Conservation (phyloP, 805 yeast species). For the Cyberlindnera sargentensis region DNA sequence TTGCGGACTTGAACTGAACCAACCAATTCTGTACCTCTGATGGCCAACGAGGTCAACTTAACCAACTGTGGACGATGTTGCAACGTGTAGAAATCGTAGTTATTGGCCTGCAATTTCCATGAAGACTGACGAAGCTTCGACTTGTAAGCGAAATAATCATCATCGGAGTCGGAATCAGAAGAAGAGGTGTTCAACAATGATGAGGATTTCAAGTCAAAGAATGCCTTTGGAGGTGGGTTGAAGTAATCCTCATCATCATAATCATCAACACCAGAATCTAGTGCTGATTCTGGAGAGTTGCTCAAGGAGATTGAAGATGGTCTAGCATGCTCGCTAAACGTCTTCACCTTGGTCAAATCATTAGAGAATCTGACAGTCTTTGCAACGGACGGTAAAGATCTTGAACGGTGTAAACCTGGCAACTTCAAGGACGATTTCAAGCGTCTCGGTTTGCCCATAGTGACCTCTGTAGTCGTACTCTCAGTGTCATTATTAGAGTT, state of each 20-base stretch:
- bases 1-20: slow-evolving; percentile 36
- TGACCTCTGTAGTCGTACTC: slow-evolving; percentile 2
- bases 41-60: slow-evolving; percentile 31
- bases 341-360: slow-evolving; percentile 53
- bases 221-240: slow-evolving; percentile 14
- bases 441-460: slow-evolving; percentile 13
- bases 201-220: slow-evolving; percentile 16
- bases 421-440: slow-evolving; percentile 40
- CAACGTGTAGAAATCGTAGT: slow-evolving; percentile 13
- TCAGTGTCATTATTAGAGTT: slow-evolving; percentile 8
- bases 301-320: slow-evolving; percentile 60
- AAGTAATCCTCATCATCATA: background rate
- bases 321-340: slow-evolving; percentile 52
- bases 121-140: slow-evolving; percentile 8
- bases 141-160: slow-evolving; percentile 16
- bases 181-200: slow-evolving; percentile 10
- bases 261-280: slow-evolving; percentile 8
- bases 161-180: slow-evolving; percentile 17
- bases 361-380: slow-evolving; percentile 63
- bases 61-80: slow-evolving; percentile 22
- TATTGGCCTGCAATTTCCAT: slow-evolving; percentile 15
- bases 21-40: slow-evolving; percentile 33
- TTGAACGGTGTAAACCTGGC: slow-evolving; percentile 31
- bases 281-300: slow-evolving; percentile 36
- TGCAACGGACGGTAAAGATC: slow-evolving; percentile 39